Conservation (phyloP, 768 basidiomycete species). For the Auricularia sp. region DNA sequence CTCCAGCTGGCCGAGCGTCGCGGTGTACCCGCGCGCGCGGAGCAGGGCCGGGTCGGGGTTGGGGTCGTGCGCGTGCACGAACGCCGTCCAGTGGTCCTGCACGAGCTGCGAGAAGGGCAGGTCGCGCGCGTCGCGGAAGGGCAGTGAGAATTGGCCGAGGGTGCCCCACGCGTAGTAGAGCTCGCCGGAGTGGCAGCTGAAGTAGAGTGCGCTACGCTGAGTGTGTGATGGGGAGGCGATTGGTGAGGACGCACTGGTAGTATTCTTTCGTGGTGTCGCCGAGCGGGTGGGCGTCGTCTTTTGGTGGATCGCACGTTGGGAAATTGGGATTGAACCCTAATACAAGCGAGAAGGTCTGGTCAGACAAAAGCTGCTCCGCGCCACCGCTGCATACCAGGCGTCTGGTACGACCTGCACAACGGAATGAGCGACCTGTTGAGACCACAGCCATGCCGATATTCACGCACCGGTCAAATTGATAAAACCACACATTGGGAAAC, state of each 20-base stretch:
- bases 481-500: constrained; percentile 33
- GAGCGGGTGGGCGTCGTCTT: constrained; percentile 29
- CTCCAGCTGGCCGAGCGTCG: constrained; percentile 21
- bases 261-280: constrained; percentile 39
- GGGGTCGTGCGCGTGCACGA: constrained; percentile 37
- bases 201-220: background rate
- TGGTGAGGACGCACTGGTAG: constrained; percentile 24
- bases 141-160: constrained; percentile 27
- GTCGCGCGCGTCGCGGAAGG: constrained; percentile 38
- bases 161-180: constrained; percentile 24
- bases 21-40: constrained; percentile 31
- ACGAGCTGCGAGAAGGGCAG: constrained; percentile 34
- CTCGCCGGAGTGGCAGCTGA: constrained; percentile 22
- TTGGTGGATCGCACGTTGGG: constrained; percentile 34
- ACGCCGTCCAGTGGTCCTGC: constrained; percentile 37
- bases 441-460: no score
- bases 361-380: no score
- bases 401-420: constrained; percentile 11
- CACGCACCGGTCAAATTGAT: constrained; percentile 36
- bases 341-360: no score
- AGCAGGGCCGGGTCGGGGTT: constrained; percentile 35
- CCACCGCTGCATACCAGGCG: constrained; percentile 15
- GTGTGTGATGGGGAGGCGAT: background rate
- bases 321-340: constrained; percentile 32
- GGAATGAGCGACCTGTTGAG: no score